Evolutionary conservation across 768 basidiomycete genomes (phyloP).

Genomic region (Amanita fuliginea): DNA sequence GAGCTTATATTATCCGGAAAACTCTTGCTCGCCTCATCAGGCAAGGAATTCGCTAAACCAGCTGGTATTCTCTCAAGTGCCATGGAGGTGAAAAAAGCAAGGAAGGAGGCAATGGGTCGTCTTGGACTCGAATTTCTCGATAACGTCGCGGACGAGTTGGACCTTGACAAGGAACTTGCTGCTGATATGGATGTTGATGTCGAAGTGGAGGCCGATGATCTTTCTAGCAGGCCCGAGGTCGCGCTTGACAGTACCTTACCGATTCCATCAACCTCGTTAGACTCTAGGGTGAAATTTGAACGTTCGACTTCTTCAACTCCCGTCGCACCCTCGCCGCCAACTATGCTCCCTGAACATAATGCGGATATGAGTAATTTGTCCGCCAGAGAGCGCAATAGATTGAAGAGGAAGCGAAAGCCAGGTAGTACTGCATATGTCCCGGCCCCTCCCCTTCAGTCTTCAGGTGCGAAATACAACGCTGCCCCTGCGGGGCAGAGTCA

Average conservation of each 20-base stretch:
- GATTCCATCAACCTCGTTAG: not conserved
- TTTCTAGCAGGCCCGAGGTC: slow-evolving; percentile 25
- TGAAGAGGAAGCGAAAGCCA: slow-evolving; percentile 90
- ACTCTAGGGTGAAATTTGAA: slow-evolving; percentile 1
- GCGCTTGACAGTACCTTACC: slow-evolving; percentile 16
- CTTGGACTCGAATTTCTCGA: slow-evolving; percentile 84
- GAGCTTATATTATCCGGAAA: slow-evolving; percentile 68
- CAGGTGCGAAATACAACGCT: slow-evolving; percentile 52
- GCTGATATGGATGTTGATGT: slow-evolving; percentile 39
- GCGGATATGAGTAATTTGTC: slow-evolving; percentile 53
- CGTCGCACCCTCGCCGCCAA: slow-evolving; percentile 39
- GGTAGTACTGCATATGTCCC: slow-evolving; percentile 79
- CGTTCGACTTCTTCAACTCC: slow-evolving; percentile 32
- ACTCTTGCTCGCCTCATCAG: slow-evolving; percentile 82
- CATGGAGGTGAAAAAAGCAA: slow-evolving; percentile 76
- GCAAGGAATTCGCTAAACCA: slow-evolving; percentile 81
- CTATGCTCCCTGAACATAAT: slow-evolving; percentile 28
- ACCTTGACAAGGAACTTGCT: slow-evolving; percentile 74
- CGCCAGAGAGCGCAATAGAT: slow-evolving; percentile 84
- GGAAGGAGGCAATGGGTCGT: slow-evolving; percentile 81
- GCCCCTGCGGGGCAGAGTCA: slow-evolving; percentile 46
- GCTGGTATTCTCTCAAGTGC: slow-evolving; percentile 60
- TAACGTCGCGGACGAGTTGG: slow-evolving; percentile 71
- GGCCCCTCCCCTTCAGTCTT: slow-evolving; percentile 50
- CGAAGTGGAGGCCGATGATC: slow-evolving; percentile 21